These are phyloP conservation scores for Talaromyces thailandensis DNA, from an alignment of 495 filamentous ascomycete genomes.

Conservation along the genomic window DNA sequence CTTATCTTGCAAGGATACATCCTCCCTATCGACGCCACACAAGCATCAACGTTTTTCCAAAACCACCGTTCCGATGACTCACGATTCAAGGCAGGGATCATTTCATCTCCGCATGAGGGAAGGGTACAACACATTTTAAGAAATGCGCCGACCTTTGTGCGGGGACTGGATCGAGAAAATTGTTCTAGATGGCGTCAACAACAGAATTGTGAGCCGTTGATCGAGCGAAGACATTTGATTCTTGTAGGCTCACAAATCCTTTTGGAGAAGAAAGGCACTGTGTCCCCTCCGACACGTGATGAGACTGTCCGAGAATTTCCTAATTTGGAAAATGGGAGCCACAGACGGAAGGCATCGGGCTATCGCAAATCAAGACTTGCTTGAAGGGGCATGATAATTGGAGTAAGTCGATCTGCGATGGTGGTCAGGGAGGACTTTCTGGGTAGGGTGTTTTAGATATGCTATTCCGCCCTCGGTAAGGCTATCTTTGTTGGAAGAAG, in stretches of 20 bases:
- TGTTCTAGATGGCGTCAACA: neutral
- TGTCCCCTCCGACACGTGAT: neutral
- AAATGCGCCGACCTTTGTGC: neutral
- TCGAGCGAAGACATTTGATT: neutral
- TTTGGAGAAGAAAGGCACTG: neutral
- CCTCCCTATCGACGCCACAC: neutral
- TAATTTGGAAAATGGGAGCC: neutral
- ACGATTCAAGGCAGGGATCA: neutral
- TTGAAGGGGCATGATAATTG: neutral
- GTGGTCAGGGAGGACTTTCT: neutral
- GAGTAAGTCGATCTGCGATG: neutral
- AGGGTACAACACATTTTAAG: neutral
- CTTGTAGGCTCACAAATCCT: neutral
- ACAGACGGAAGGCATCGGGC: neutral
- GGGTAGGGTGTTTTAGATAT: neutral
- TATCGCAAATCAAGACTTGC: neutral
- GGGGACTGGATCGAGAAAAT: neutral
- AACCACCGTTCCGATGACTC: too few species aligned
- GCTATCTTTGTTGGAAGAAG: neutral
- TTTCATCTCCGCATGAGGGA: neutral
- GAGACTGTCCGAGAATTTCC: neutral
- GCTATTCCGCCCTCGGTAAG: neutral
- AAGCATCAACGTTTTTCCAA: too few species aligned
- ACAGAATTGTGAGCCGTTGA: neutral
- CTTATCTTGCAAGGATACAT: neutral